phyloP scores from a whole-genome alignment of 768 basidiomycete species.

The Leccinum truebloodii region DNA sequence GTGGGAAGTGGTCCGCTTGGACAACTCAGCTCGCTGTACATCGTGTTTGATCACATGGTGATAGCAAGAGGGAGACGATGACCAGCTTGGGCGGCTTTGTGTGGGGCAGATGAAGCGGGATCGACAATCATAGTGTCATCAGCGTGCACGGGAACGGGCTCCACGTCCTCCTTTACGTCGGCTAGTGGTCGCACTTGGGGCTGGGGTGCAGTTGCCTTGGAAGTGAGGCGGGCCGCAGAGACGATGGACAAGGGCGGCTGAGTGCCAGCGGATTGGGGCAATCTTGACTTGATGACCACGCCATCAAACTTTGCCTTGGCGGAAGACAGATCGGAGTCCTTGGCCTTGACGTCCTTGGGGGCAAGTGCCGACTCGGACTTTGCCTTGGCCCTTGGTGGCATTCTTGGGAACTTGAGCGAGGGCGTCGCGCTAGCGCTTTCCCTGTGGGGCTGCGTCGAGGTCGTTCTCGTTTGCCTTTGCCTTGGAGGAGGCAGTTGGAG shows the following conservation, averaged over 20 bases:
- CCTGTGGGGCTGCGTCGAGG: conserved; percentile 48
- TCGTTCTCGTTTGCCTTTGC: conserved; percentile 42
- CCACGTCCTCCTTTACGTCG: conserved; percentile 30
- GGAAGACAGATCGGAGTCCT: conserved; percentile 45
- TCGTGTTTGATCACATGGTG: conserved; percentile 28
- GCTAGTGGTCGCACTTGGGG: conserved; percentile 27
- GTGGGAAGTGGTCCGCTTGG: conserved; percentile 37
- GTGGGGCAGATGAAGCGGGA: conserved; percentile 32
- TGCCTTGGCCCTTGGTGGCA: conserved; percentile 35
- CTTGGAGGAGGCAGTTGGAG: conserved; percentile 39
- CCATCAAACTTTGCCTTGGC: conserved; percentile 58
- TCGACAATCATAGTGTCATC: conserved; percentile 60
- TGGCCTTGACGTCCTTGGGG: conserved; percentile 50
- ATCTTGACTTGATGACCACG: conserved; percentile 59
- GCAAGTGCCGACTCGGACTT: conserved; percentile 32
- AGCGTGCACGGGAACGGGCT: conserved; percentile 28
- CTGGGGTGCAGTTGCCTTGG: conserved; percentile 29
- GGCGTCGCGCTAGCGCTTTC: conserved; percentile 75
- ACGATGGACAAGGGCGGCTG: conserved; percentile 62
- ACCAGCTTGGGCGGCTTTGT: conserved; percentile 1
- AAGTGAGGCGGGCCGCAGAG: conserved; percentile 42
- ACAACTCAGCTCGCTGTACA: conserved; percentile 27
- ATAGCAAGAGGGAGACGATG: conserved; percentile 34
- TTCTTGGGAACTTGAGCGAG: conserved; percentile 71
- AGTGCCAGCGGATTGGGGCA: conserved; percentile 23